These are phyloP conservation scores for Otatea glauca DNA, from an alignment of 176 grass and related monocot genomes.

Conservation along the genomic window DNA sequence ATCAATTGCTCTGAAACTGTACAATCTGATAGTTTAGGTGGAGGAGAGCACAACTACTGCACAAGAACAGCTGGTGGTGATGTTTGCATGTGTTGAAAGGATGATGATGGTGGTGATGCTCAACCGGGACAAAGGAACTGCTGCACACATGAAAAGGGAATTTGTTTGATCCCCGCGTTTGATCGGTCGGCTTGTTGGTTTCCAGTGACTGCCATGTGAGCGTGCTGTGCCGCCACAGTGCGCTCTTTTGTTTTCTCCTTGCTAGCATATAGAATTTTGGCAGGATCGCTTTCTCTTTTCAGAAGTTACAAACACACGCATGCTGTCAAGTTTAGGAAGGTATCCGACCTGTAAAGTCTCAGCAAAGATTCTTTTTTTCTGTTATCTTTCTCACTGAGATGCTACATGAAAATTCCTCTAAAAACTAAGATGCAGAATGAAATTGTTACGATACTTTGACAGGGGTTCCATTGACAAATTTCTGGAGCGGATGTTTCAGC, in stretches of 20 bases:
- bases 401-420: background rate
- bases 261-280: conserved; percentile 21
- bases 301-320: background rate
- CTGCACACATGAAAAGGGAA: conserved; percentile 33
- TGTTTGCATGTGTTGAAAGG: background rate
- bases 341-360: conserved; percentile 29
- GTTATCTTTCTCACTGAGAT: background rate
- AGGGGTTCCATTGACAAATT: background rate
- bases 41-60: background rate
- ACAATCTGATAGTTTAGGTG: background rate
- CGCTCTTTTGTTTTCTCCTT: conserved; percentile 36
- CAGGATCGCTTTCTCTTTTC: conserved; percentile 41
- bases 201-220: conserved; percentile 42
- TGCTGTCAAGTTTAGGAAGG: conserved; percentile 45
- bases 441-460: background rate
- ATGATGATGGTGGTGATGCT: background rate
- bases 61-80: background rate
- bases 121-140: conserved; percentile 6
- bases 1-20: background rate
- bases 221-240: background rate
- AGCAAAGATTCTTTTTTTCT: conserved; percentile 18
- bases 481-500: background rate
- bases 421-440: background rate
- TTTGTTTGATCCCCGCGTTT: conserved; percentile 39
- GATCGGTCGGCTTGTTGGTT: conserved; percentile 28